Evolutionary conservation across 2,329 filamentous ascomycete genomes (phyloP).

Genomic region (Plenodomus biglobosus): DNA sequence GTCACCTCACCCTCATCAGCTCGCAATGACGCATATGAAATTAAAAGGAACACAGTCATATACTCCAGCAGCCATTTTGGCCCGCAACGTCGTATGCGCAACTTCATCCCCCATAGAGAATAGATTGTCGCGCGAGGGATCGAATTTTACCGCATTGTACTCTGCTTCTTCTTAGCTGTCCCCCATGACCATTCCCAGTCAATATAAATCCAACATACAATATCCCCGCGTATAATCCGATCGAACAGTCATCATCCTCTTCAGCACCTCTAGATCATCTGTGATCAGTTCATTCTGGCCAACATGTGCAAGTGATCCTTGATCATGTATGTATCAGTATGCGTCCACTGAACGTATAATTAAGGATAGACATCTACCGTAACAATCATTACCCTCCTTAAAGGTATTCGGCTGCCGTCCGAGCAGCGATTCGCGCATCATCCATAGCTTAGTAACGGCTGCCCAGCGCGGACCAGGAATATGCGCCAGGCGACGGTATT

Average conservation of each 20-base stretch:
- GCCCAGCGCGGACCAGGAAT: constrained; percentile 25
- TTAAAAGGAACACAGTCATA: no score
- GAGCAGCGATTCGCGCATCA: constrained; percentile 16
- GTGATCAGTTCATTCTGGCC: constrained; percentile 53
- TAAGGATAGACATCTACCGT: no score
- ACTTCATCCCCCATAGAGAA: constrained; percentile 53
- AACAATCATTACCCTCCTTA: constrained; percentile 16
- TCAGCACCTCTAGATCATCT: constrained; percentile 51
- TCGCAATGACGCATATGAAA: no score
- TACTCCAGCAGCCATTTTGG: constrained; percentile 51
- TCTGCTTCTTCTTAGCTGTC: no score
- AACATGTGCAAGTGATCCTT: constrained; percentile 42
- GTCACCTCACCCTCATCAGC: no score
- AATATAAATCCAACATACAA: constrained; percentile 7
- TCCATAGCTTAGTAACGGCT: constrained; percentile 20
- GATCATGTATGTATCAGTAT: no score
- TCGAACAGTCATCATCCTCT: constrained; percentile 47
- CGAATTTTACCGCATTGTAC: constrained; percentile 50
- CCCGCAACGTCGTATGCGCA: constrained; percentile 44
- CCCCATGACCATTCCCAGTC: no score
- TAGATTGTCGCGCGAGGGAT: constrained; percentile 54
- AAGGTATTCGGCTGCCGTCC: constrained; percentile 14
- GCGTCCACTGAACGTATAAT: no score
- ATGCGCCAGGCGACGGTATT: constrained; percentile 18
- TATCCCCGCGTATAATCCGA: constrained; percentile 38